Evolutionary conservation across 129 eudicot species (phyloP).

Genomic region (Saposhnikovia divaricata): DNA sequence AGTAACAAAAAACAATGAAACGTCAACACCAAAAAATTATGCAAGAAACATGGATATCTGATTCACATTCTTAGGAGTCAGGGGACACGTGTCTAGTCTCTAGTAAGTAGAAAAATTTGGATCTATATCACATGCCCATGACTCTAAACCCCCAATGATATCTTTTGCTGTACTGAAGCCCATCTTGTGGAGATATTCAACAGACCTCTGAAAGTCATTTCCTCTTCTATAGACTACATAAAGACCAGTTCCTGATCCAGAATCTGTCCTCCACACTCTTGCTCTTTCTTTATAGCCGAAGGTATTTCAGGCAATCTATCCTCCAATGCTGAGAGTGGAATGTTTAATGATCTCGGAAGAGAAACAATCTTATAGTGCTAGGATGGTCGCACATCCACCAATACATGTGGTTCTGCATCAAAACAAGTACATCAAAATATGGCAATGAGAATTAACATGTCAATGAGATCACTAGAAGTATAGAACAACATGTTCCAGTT

Average conservation of each 20-base stretch:
- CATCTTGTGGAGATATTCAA: slow-evolving; percentile 50
- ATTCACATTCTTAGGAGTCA: neutral
- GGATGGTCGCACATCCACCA: slow-evolving; percentile 81
- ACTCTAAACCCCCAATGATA: slow-evolving; percentile 82
- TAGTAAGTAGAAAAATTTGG: slow-evolving; percentile 73
- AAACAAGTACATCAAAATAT: too few relatives aligned
- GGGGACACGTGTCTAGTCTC: slow-evolving; percentile 18
- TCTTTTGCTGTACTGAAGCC: slow-evolving; percentile 80
- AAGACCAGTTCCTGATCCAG: slow-evolving; percentile 29
- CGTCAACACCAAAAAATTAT: neutral
- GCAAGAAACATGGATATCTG: neutral
- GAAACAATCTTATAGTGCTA: slow-evolving; percentile 80
- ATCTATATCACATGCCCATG: slow-evolving; percentile 85
- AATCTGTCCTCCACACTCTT: slow-evolving; percentile 18
- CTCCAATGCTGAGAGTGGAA: slow-evolving; percentile 68
- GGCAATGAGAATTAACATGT: too few relatives aligned
- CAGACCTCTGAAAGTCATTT: slow-evolving; percentile 93
- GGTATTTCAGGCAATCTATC: slow-evolving; percentile 51
- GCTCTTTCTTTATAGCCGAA: slow-evolving; percentile 32
- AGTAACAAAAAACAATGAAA: neutral
- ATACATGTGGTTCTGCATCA: slow-evolving; percentile 50
- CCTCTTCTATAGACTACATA: slow-evolving; percentile 93
- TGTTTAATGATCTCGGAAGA: slow-evolving; percentile 72
- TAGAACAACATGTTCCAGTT: too few relatives aligned
- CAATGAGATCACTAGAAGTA: slow-evolving; percentile 41